Percentiles rank a stretch among this genome's conserved stretches.
Conservation (phyloP, 169 alveolate genomes). For the Plasmodium chabaudi region DNA sequence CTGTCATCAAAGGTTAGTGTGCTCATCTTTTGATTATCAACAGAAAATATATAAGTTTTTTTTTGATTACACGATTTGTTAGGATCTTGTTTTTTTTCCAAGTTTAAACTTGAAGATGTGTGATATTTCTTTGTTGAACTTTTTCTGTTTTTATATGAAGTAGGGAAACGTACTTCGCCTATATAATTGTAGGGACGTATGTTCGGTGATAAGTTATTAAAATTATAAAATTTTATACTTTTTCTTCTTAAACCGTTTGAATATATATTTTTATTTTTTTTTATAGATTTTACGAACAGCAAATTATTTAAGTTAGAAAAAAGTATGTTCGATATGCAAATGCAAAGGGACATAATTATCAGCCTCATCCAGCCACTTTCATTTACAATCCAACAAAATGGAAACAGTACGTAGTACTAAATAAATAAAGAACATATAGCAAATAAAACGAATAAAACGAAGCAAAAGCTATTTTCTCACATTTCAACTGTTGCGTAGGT, state of each 20-base stretch:
- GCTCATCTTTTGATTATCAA: background rate
- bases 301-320: conserved; percentile 10
- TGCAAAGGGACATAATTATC: conserved; percentile 16
- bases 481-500: background rate
- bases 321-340: conserved; percentile 13
- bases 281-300: background rate
- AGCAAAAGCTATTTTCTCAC: background rate
- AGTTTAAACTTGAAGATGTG: too few species aligned
- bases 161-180: background rate
- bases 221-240: background rate
- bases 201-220: background rate
- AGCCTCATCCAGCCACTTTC: conserved; percentile 14
- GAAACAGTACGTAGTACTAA: too few species aligned
- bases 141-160: too few species aligned
- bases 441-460: too few species aligned
- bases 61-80: too few species aligned
- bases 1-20: background rate
- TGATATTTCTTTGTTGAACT: too few species aligned
- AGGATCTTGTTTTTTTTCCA: too few species aligned
- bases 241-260: background rate
- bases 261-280: background rate
- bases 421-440: too few species aligned
- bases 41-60: background rate
- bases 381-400: too few species aligned
- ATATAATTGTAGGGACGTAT: background rate